A percentile compares a stretch with the other conserved stretches of the same genome.
Conservation (phyloP, 129 eudicot species). For the Lonicera japonica region DNA sequence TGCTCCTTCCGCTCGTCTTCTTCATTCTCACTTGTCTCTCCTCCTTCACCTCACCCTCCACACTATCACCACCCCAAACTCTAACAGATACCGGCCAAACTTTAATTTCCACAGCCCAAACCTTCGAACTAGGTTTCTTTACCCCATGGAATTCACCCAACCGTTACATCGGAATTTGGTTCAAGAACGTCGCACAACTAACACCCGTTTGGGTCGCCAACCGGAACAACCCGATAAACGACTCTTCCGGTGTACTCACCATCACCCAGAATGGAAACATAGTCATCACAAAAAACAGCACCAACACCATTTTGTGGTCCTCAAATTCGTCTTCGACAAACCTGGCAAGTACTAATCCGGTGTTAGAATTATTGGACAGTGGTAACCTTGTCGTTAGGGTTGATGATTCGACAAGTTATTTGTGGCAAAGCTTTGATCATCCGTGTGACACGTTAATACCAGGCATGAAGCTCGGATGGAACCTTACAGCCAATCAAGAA, state of each 20-base stretch:
- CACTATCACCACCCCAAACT: constrained; percentile 6
- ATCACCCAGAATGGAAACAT: constrained; percentile 11
- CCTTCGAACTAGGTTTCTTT: constrained; percentile 27
- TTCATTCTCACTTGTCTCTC: not conserved
- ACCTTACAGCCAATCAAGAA: not conserved
- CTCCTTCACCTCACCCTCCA: constrained; percentile 4
- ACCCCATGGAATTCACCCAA: constrained; percentile 13
- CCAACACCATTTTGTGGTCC: constrained; percentile 9
- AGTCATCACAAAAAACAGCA: not conserved
- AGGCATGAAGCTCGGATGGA: constrained; percentile 6
- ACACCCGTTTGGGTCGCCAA: constrained; percentile 29
- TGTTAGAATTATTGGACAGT: constrained; percentile 12
- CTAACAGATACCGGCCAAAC: constrained; percentile 12
- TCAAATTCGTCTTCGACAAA: not conserved
- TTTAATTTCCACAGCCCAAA: constrained; percentile 6
- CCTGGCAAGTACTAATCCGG: constrained; percentile 1
- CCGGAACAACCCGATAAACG: constrained; percentile 12
- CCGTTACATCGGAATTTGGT: constrained; percentile 26
- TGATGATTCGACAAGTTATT: not conserved
- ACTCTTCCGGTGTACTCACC: constrained; percentile 13
- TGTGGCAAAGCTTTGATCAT: constrained; percentile 7
- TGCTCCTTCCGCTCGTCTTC: not conserved
- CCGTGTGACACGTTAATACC: constrained; percentile 2
- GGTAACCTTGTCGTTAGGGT: constrained; percentile 22
- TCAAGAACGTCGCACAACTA: constrained; percentile 8